Percentiles rank a stretch among this genome's conserved stretches.
phyloP scores from a whole-genome alignment of 805 yeast genomes.

The Ogataea zsoltii region DNA sequence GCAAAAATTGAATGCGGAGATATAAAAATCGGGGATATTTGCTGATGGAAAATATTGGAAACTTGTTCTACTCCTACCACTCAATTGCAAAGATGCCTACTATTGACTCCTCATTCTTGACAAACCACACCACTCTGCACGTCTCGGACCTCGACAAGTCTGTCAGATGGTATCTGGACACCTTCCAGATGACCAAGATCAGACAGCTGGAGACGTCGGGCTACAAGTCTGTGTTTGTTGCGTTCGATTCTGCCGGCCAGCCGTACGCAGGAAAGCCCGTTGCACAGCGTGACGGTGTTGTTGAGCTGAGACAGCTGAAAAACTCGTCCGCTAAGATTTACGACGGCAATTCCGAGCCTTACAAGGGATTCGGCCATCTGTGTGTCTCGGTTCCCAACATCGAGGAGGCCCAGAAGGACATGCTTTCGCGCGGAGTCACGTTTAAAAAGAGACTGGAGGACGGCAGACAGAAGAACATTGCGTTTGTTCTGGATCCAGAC shows the following conservation, averaged over 20 bases:
- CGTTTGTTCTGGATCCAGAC: slow-evolving; percentile 93
- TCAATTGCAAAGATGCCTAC: background rate
- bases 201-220: slow-evolving; percentile 52
- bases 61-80: no score
- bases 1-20: background rate
- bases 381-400: slow-evolving; percentile 86
- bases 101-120: slow-evolving; percentile 25
- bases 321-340: slow-evolving; percentile 59
- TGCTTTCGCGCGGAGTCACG: slow-evolving; percentile 61
- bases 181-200: slow-evolving; percentile 72
- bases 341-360: slow-evolving; percentile 83
- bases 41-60: no score
- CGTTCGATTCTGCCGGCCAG: slow-evolving; percentile 47
- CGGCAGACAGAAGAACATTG: slow-evolving; percentile 92
- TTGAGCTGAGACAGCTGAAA: slow-evolving; percentile 80
- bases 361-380: slow-evolving; percentile 92
- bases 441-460: slow-evolving; percentile 85
- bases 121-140: slow-evolving; percentile 77
- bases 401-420: slow-evolving; percentile 53
- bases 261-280: slow-evolving; percentile 40
- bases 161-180: slow-evolving; percentile 67
- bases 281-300: slow-evolving; percentile 58
- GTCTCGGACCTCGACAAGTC: slow-evolving; percentile 79
- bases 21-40: background rate
- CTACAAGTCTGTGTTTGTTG: slow-evolving; percentile 70